phyloP scores from a whole-genome alignment of 495 filamentous ascomycete species.

The Tricharina praecox region DNA sequence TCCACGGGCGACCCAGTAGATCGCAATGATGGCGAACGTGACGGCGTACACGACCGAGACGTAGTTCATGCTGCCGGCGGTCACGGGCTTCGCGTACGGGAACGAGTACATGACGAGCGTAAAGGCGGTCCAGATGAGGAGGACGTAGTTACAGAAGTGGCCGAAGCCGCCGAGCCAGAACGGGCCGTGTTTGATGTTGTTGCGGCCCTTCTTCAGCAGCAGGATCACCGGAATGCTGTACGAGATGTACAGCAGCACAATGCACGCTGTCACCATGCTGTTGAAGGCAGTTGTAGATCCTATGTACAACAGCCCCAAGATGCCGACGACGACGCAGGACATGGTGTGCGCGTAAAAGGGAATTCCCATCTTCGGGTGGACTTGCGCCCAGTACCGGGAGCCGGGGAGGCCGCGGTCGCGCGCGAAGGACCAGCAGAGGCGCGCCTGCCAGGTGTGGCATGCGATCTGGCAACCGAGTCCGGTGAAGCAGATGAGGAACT shows the following conservation, averaged over 20 bases:
- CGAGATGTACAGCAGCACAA: slow-evolving; percentile 37
- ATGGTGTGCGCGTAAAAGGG: slow-evolving; percentile 37
- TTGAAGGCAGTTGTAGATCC: slow-evolving; percentile 40
- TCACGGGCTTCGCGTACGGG: slow-evolving; percentile 32
- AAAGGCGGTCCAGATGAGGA: slow-evolving; percentile 37
- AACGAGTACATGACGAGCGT: slow-evolving; percentile 40
- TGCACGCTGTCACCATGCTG: slow-evolving; percentile 37
- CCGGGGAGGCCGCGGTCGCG: slow-evolving; percentile 41
- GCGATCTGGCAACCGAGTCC: slow-evolving; percentile 40
- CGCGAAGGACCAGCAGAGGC: slow-evolving; percentile 45
- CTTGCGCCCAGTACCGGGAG: slow-evolving; percentile 32
- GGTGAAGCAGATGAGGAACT: slow-evolving; percentile 38
- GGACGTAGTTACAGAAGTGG: slow-evolving; percentile 31
- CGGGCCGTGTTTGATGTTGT: slow-evolving; percentile 36
- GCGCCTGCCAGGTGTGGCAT: slow-evolving; percentile 37
- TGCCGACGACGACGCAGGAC: slow-evolving; percentile 34
- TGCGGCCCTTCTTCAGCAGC: slow-evolving; percentile 35
- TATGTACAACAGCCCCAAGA: slow-evolving; percentile 39
- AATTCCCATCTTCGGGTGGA: slow-evolving; percentile 36
- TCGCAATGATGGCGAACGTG: slow-evolving; percentile 30
- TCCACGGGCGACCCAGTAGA: slow-evolving; percentile 35
- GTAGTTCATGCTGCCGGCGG: slow-evolving; percentile 38
- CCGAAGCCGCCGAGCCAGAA: slow-evolving; percentile 36
- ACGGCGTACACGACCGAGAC: slow-evolving; percentile 37
- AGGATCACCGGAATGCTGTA: slow-evolving; percentile 36